Evolutionary conservation across 2,329 filamentous ascomycete species (phyloP), one percentile per base, ranked within the genome.

Genomic region (Penicillium corylophilum): DNA sequence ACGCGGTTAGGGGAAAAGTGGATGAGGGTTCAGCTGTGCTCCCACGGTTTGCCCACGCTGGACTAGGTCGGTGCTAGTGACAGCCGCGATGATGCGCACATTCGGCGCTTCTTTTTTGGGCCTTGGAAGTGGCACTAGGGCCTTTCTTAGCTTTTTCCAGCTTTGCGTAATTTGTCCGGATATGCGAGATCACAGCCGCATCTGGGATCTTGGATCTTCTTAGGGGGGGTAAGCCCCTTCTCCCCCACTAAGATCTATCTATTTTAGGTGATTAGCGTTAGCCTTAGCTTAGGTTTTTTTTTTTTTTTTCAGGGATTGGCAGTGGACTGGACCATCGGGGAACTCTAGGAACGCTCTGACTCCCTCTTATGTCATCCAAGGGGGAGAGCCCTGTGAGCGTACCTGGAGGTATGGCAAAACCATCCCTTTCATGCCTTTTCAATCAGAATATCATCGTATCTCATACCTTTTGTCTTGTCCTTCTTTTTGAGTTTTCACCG

Each of bases 71-170:
- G 55, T 55, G 62, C 57, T 51, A 59, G 60, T 67, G 48, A 43
- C 48, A 62, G 63, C 62, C 61, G 65, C 61, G 62, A 64, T 68
- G 65, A 65, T 68, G 61, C 66, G 66, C 65, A 64, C 66, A 69
- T 66, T 65, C 54, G 33, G 33, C 16, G 16, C 16, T 22, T 36
- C 33, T 36, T 20, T 12, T 20, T 15, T 10, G 16, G 33, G 33
- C 16, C 10, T 13, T 38, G 20, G 18, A 36, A 45, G 49, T 48
- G 56, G 56, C 62, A 26, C 22, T 12, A 23, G 16, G 13, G 23
- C 39, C 15, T 15, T 42, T 28, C 26, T 22, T 22, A 42, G 22
- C 20, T 24, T 23, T 42, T 28, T 42, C 39, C 39, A 42, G 22
- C 20, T 24, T 23, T 26, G 39, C 16, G n/a, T 9, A 22, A 5